Percentiles rank a stretch among this genome's conserved stretches.
Conservation (phyloP, 2,329 filamentous ascomycete genomes). For the Colletotrichum sp. region DNA sequence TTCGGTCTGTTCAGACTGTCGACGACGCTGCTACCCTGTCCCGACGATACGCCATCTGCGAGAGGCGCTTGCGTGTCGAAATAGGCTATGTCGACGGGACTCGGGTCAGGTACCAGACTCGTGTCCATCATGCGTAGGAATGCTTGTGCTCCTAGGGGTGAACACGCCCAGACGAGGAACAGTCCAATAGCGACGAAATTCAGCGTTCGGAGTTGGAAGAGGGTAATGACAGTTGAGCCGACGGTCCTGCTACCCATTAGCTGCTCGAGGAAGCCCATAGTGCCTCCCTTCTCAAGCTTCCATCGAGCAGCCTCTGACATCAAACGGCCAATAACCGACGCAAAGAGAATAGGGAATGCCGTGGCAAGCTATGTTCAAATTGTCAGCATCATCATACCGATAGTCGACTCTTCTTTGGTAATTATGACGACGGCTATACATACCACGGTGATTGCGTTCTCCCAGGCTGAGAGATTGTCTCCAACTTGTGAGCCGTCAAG, state of each 20-base stretch:
- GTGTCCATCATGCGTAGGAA: conserved; percentile 24
- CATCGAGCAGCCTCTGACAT: not conserved
- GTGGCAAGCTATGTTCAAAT: not conserved
- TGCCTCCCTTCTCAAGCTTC: not conserved
- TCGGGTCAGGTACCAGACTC: not conserved
- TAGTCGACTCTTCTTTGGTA: not conserved
- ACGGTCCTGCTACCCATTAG: not conserved
- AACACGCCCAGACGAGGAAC: conserved; percentile 31
- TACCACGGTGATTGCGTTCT: not conserved
- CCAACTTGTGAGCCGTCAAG: not conserved
- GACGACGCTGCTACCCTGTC: not conserved
- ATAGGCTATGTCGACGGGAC: not conserved
- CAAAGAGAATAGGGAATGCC: not conserved
- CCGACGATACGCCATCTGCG: not conserved
- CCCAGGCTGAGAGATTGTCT: not conserved
- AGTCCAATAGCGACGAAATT: conserved; percentile 28
- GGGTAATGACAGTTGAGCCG: not conserved
- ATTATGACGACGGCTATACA: not conserved
- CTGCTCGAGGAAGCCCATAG: not conserved
- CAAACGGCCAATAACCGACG: not conserved
- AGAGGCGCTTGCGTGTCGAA: not conserved
- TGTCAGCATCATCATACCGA: not conserved
- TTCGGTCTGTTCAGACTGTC: not conserved
- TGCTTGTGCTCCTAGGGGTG: conserved; percentile 33
- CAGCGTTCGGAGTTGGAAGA: conserved; percentile 26